Evolutionary conservation across 2,329 filamentous ascomycete species (phyloP), one percentile per base, ranked within the genome.

Genomic region (Colletotrichum tamarilloi): DNA sequence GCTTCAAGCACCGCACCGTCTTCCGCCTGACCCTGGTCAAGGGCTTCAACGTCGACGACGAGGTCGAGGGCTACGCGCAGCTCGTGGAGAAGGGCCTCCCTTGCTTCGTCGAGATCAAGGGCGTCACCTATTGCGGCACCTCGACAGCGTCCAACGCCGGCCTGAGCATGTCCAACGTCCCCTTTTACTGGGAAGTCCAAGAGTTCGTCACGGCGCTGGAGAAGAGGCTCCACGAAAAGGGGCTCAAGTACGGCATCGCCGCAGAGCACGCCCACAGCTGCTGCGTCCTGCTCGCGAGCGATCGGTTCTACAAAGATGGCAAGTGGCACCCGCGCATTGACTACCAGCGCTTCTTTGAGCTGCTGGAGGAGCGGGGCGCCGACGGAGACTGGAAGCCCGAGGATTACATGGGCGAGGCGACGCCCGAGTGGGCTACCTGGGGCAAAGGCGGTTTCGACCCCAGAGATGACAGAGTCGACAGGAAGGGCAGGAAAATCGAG

Each of bases 211-310:
- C 89, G 52, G 92, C 93, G 1, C 88, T 98, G 0, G 91, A 95
- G 75, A 84, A 85, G 42, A 92, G 93, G 74, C 86, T 98, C 14
- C 85, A 87, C 49, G 87, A 87, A 63, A 88, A 94, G 53, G 94
- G 94, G 0, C 86, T 98, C 7, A 87, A 87, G 1, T 98, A 98
- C 78, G 96, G 96, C 22, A 96, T 98, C 77, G 96, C 94, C 0
- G 97, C 96, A 1, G 97, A 98, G 84, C 96, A 98, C 80, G 94
- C 94, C 1, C 96, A 98, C 84, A 97, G 93, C 80, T 98, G 97
- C 85, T 98, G 96, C 81, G 92, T 97, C 26, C 85, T 98, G 65
- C 87, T 98, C 52, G 96, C 95, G 0, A 95, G 93, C 78, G 91
- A 93, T 69, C 86, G 95, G 9, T 99, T 98, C 86, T 86, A 87